Evolutionary conservation across 2,329 filamentous ascomycete genomes (phyloP).

Genomic region (Apiospora malaysiana): DNA sequence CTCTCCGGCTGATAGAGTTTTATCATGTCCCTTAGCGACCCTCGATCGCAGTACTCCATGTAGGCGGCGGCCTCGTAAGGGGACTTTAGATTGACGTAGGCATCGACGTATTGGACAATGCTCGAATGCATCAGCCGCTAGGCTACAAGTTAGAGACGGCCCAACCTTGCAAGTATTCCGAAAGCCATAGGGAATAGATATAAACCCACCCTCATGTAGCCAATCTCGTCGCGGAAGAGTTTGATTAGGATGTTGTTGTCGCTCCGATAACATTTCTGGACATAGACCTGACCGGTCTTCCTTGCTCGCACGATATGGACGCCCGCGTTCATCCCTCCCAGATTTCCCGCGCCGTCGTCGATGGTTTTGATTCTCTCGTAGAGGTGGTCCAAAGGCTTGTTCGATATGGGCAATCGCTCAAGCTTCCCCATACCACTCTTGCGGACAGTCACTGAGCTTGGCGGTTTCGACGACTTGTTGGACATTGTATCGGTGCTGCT

Average conservation of each 20-base stretch:
- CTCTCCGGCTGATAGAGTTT: constrained; percentile 22
- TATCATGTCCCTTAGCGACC: constrained; percentile 24
- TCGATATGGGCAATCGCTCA: constrained; percentile 1
- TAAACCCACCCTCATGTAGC: constrained; percentile 15
- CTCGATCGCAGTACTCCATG: constrained; percentile 28
- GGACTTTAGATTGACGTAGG: not conserved
- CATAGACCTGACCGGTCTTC: constrained; percentile 20
- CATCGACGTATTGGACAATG: constrained; percentile 25
- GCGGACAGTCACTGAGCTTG: not conserved
- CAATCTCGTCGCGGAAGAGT: constrained; percentile 23
- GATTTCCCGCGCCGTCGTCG: constrained; percentile 19
- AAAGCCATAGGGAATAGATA: not conserved
- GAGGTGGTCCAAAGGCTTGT: constrained; percentile 17
- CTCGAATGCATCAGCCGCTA: constrained; percentile 1
- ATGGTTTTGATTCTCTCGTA: constrained; percentile 23
- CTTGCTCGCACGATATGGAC: constrained; percentile 23
- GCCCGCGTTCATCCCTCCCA: constrained; percentile 27
- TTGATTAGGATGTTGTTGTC: constrained; percentile 14
- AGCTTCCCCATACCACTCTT: constrained; percentile 13
- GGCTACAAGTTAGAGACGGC: not conserved
- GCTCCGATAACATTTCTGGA: constrained; percentile 25
- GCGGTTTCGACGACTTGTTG: not conserved
- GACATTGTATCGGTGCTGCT: not conserved
- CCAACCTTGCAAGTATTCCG: not conserved
- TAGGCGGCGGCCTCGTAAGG: constrained; percentile 25